phyloP scores from a whole-genome alignment of 2,329 filamentous ascomycete genomes.

The Colletotrichum aenigma region DNA sequence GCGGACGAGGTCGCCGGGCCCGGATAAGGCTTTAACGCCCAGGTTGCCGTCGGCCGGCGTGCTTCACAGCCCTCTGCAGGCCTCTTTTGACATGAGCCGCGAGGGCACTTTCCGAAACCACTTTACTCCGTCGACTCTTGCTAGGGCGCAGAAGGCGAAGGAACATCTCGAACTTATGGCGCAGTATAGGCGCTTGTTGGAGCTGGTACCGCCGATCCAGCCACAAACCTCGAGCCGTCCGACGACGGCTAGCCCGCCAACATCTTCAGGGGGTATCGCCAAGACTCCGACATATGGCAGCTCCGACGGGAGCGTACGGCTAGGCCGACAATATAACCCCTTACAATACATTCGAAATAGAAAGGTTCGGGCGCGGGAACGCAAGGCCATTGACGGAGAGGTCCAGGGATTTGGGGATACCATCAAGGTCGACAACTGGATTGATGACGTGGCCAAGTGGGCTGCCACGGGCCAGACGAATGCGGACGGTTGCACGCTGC shows the following conservation, averaged over 20 bases:
- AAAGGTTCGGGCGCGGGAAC: slow-evolving; percentile 80
- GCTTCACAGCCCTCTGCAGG: slow-evolving; percentile 49
- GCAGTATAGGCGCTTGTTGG: slow-evolving; percentile 82
- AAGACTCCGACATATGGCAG: slow-evolving; percentile 24
- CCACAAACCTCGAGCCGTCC: slow-evolving; percentile 36
- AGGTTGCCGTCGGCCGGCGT: slow-evolving; percentile 44
- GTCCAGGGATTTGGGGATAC: slow-evolving; percentile 79
- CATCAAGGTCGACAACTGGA: slow-evolving; percentile 74
- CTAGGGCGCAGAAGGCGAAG: slow-evolving; percentile 83
- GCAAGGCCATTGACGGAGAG: slow-evolving; percentile 75
- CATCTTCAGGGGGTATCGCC: slow-evolving; percentile 42
- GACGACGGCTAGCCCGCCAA: slow-evolving; percentile 44
- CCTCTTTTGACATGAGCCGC: slow-evolving; percentile 45
- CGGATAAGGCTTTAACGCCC: slow-evolving; percentile 45
- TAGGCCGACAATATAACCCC: slow-evolving; percentile 84
- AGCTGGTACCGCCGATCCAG: slow-evolving; percentile 76
- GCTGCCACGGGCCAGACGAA: slow-evolving; percentile 40
- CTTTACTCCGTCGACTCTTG: slow-evolving; percentile 80
- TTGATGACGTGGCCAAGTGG: slow-evolving; percentile 67
- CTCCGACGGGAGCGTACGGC: slow-evolving; percentile 38
- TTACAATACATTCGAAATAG: slow-evolving; percentile 92
- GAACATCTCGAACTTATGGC: slow-evolving; percentile 84
- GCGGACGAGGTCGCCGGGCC: slow-evolving; percentile 64
- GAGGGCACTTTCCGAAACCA: slow-evolving; percentile 62
- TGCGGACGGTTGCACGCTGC: slow-evolving; percentile 42